A percentile compares a stretch with the other conserved stretches of the same genome.
phyloP scores from a whole-genome alignment of 306 rosid genomes.

The Cicer pinnatifidum region DNA sequence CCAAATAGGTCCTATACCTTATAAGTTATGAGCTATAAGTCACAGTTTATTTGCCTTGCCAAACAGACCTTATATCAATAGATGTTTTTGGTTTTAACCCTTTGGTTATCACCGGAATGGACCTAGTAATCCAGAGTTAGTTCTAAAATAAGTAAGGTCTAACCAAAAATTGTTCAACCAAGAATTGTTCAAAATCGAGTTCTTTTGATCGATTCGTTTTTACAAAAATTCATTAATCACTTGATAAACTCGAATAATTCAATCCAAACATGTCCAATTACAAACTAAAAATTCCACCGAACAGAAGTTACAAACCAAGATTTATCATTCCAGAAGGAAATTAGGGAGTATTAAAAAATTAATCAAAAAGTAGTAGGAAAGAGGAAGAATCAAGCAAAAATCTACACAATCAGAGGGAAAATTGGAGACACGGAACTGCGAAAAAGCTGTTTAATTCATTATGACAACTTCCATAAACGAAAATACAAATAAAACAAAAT shows the following conservation, averaged over 20 bases:
- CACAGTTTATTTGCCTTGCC: too few relatives aligned
- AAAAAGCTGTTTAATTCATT: background rate
- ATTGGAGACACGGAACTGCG: conserved; percentile 21
- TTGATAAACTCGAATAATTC: too few relatives aligned
- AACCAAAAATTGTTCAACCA: background rate
- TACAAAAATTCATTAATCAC: background rate
- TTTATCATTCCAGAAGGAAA: conserved; percentile 1
- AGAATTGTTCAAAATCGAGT: background rate
- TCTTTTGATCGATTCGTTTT: background rate
- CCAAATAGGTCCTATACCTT: too few relatives aligned
- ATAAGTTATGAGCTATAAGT: too few relatives aligned
- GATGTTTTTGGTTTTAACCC: background rate
- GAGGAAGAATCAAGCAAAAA: conserved; percentile 32
- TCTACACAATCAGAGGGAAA: background rate
- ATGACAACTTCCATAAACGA: background rate
- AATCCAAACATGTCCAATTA: background rate
- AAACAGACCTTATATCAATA: too few relatives aligned
- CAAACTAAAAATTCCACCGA: background rate
- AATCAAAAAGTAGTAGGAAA: background rate
- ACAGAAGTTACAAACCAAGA: background rate
- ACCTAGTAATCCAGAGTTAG: background rate
- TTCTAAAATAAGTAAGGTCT: background rate
- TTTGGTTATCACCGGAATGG: background rate
- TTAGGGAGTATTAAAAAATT: background rate
- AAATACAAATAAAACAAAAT: background rate